A percentile compares a stretch with the other conserved stretches of the same genome.
Conservation (phyloP, 495 filamentous ascomycete species). For the Melanomma pulvis-pyrius region DNA sequence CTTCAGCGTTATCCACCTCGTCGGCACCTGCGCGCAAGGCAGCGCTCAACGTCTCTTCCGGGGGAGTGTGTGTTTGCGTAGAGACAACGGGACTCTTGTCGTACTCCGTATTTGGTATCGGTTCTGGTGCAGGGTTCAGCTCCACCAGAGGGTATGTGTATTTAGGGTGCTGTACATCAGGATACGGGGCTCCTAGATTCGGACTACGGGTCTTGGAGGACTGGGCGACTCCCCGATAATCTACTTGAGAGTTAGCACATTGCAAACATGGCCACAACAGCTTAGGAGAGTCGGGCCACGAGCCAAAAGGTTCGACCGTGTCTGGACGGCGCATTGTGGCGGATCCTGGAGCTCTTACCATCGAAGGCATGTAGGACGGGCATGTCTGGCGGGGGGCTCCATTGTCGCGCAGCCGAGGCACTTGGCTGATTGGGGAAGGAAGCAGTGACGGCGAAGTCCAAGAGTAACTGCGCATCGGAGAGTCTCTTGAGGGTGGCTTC, state of each 20-base stretch:
- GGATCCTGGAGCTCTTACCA: neutral
- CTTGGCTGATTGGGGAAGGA: conserved; percentile 1
- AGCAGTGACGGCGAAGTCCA: conserved; percentile 29
- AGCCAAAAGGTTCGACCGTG: neutral
- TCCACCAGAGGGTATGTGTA: neutral
- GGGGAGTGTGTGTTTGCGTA: conserved; percentile 40
- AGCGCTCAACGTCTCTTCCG: conserved; percentile 28
- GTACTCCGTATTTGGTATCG: neutral
- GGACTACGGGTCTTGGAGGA: neutral
- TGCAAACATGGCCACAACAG: neutral
- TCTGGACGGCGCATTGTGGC: neutral
- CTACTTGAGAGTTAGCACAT: neutral
- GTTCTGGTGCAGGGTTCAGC: neutral
- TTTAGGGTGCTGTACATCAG: neutral
- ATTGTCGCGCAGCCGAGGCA: conserved; percentile 2
- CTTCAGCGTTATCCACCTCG: conserved; percentile 19
- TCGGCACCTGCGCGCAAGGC: neutral
- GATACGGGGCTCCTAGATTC: neutral
- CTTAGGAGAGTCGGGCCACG: neutral
- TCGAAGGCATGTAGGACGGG: neutral
- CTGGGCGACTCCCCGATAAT: neutral
- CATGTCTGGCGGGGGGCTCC: conserved; percentile 15
- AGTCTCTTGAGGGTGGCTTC: conserved; percentile 25
- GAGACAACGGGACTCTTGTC: conserved; percentile 2
- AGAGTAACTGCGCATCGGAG: conserved; percentile 35